Percentiles rank a stretch among this genome's conserved stretches.
These are phyloP conservation scores for Coemansia sp. DNA, from an alignment of 192 early-diverging fungal species.

Conservation along the genomic window DNA sequence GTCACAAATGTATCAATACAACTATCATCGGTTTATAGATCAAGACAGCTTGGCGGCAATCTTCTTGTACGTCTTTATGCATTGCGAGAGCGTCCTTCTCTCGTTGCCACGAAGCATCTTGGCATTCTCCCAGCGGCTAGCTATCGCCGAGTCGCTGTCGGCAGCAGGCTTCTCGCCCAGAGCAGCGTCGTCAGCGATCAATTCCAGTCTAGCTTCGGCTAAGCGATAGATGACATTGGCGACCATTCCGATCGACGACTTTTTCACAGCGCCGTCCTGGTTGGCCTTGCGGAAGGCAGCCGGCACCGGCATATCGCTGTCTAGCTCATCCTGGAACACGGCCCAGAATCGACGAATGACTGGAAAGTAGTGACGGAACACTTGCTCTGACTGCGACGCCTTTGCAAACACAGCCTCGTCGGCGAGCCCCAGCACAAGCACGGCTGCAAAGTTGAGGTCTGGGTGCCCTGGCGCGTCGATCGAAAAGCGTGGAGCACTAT, in stretches of 20 bases:
- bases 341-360: slow-evolving; percentile 40
- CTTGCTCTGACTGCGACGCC: slow-evolving; percentile 11
- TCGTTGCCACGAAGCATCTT: slow-evolving; percentile 43
- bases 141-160: slow-evolving; percentile 7
- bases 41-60: slow-evolving; percentile 21
- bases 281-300: slow-evolving; percentile 45
- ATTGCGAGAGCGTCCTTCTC: slow-evolving; percentile 21
- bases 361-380: slow-evolving; percentile 43
- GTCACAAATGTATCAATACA: background rate
- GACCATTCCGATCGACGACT: slow-evolving; percentile 21
- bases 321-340: slow-evolving; percentile 41
- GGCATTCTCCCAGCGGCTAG: slow-evolving; percentile 34
- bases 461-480: slow-evolving; percentile 44
- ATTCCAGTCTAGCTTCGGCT: slow-evolving; percentile 23
- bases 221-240: slow-evolving; percentile 21
- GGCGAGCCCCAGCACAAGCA: slow-evolving; percentile 28
- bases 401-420: slow-evolving; percentile 39
- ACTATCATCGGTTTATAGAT: no score
- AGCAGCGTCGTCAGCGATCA: slow-evolving; percentile 17
- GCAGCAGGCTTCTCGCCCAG: slow-evolving; percentile 14
- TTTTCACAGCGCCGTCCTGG: slow-evolving; percentile 25
- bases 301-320: slow-evolving; percentile 27
- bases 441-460: slow-evolving; percentile 24
- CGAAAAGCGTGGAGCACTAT: slow-evolving; percentile 8
- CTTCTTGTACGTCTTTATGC: slow-evolving; percentile 38